Evolutionary conservation across 805 yeast species (phyloP).

Genomic region (Pichia californica): DNA sequence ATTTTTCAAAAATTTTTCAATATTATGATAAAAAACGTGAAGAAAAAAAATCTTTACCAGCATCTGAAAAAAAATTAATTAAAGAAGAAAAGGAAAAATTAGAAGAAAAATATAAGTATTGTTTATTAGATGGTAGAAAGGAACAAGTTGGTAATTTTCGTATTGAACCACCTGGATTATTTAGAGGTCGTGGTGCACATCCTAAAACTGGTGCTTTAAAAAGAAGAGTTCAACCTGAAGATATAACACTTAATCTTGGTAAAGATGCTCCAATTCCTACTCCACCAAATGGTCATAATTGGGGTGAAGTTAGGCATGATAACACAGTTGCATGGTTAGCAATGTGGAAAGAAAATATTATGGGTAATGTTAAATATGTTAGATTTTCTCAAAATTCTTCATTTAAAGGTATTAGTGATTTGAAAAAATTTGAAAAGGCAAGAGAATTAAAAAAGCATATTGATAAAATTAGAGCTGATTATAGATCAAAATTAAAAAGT

Average conservation of each 20-base stretch:
- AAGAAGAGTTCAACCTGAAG: slow-evolving; percentile 83
- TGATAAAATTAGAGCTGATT: slow-evolving; percentile 67
- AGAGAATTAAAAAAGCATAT: slow-evolving; percentile 73
- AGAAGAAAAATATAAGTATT: slow-evolving; percentile 78
- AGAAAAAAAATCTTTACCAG: slow-evolving; percentile 60
- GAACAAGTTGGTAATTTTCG: slow-evolving; percentile 92
- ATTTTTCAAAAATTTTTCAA: slow-evolving; percentile 67
- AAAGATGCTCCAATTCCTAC: slow-evolving; percentile 64
- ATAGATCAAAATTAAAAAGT: slow-evolving; percentile 61
- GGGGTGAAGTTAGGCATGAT: slow-evolving; percentile 90
- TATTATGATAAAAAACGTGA: slow-evolving; percentile 65
- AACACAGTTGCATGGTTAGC: slow-evolving; percentile 93
- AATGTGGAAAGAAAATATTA: slow-evolving; percentile 93
- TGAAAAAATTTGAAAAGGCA: slow-evolving; percentile 89
- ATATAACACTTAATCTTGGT: slow-evolving; percentile 77
- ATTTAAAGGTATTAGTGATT: slow-evolving; percentile 85
- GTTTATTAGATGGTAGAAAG: slow-evolving; percentile 77
- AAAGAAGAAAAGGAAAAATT: slow-evolving; percentile 65
- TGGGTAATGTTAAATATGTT: slow-evolving; percentile 79
- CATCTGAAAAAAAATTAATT: slow-evolving; percentile 68
- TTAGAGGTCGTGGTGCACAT: slow-evolving; percentile 95
- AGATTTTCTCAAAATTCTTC: slow-evolving; percentile 88
- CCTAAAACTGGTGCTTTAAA: slow-evolving; percentile 93
- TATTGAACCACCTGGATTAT: slow-evolving; percentile 93
- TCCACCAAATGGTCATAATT: slow-evolving; percentile 80